Evolutionary conservation across 2,329 filamentous ascomycete species (phyloP).

Genomic region (Calcarisporium arbuscula): DNA sequence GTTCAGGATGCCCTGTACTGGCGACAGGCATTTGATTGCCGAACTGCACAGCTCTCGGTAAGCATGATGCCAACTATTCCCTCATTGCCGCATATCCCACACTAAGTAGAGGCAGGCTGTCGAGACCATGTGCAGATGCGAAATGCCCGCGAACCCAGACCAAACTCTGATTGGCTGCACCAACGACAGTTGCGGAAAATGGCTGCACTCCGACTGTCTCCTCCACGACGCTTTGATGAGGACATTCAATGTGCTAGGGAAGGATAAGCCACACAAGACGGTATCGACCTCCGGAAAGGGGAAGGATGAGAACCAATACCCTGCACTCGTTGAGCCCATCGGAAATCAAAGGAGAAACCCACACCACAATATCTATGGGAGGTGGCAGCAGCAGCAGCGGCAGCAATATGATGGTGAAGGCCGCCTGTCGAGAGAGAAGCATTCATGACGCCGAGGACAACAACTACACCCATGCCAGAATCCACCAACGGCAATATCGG

Average conservation of each 20-base stretch:
- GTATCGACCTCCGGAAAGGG: conserved; percentile 16
- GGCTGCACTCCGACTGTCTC: conserved; percentile 61
- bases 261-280: conserved; percentile 40
- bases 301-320: conserved; percentile 2
- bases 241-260: conserved; percentile 44
- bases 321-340: conserved; percentile 3
- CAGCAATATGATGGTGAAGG: conserved; percentile 28
- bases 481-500: too few relatives aligned
- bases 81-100: too few relatives aligned
- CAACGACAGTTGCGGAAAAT: conserved; percentile 46
- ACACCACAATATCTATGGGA: conserved; percentile 46
- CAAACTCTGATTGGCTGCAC: conserved; percentile 53
- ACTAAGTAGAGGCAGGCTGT: too few relatives aligned
- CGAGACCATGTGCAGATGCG: conserved; percentile 51
- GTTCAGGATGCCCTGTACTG: conserved; percentile 55
- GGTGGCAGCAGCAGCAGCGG: conserved; percentile 41
- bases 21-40: conserved; percentile 56
- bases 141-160: conserved; percentile 55
- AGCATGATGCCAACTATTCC: too few relatives aligned
- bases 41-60: conserved; percentile 50
- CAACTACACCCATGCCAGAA: too few relatives aligned
- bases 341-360: conserved; percentile 38
- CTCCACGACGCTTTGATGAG: conserved; percentile 45
- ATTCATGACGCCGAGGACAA: too few relatives aligned
- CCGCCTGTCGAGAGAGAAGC: too few relatives aligned